Evolutionary conservation across 306 rosid genomes (phyloP).

Genomic region (Castanea crenata): DNA sequence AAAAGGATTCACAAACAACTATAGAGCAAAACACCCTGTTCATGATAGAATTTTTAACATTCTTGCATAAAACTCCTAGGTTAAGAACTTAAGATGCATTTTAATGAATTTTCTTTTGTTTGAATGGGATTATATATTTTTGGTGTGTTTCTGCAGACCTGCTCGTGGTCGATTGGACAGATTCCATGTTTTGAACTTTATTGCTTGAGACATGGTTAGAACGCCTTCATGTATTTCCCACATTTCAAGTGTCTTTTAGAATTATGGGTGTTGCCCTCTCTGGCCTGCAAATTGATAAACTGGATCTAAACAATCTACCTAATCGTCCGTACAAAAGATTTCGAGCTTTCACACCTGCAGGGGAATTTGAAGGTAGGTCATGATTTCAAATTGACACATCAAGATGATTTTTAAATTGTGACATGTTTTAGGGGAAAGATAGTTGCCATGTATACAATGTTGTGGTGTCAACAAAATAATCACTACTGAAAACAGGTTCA

Average conservation of each 20-base stretch:
- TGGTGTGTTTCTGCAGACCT: slow-evolving; percentile 49
- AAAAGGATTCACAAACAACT: too few relatives aligned
- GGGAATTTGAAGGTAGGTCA: slow-evolving; percentile 84
- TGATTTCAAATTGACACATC: slow-evolving; percentile 6
- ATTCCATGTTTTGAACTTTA: slow-evolving; percentile 75
- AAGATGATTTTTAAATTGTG: not conserved
- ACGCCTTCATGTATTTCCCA: slow-evolving; percentile 75
- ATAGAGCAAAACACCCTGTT: too few relatives aligned
- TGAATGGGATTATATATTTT: slow-evolving; percentile 9
- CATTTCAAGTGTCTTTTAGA: slow-evolving; percentile 32
- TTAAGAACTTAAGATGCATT: not conserved
- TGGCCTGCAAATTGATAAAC: slow-evolving; percentile 79
- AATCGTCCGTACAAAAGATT: slow-evolving; percentile 83
- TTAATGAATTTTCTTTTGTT: not conserved
- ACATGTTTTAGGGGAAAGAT: too few relatives aligned
- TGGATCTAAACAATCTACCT: slow-evolving; percentile 68
- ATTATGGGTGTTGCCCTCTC: slow-evolving; percentile 87
- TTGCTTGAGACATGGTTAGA: slow-evolving; percentile 74
- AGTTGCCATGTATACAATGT: not conserved
- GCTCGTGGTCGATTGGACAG: slow-evolving; percentile 81
- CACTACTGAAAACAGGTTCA: not conserved
- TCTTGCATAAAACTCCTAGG: not conserved
- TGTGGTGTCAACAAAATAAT: not conserved
- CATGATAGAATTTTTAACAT: too few relatives aligned
- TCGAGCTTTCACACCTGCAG: slow-evolving; percentile 76